A percentile compares a stretch with the other conserved stretches of the same genome.
Conservation (phyloP, 148 eudicot genomes). For the Cornus controversa region DNA sequence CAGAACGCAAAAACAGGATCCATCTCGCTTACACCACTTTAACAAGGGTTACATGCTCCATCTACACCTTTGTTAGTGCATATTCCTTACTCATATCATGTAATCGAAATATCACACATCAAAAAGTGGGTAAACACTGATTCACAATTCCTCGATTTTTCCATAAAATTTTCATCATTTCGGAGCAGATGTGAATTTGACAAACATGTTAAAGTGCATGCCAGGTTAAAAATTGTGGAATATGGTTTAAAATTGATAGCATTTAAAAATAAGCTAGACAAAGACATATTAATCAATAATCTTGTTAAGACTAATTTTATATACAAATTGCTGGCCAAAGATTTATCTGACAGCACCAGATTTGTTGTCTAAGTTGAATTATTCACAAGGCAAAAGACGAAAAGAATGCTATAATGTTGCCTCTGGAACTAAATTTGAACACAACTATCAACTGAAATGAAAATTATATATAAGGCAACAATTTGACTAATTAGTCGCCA, state of each 20-base stretch:
- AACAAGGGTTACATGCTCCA: neutral
- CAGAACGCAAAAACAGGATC: neutral
- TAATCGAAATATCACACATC: neutral
- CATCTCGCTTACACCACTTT: conserved; percentile 2
- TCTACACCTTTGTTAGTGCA: neutral
- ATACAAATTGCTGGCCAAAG: neutral
- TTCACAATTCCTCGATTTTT: neutral
- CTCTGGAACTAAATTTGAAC: neutral
- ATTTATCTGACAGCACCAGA: too few species aligned
- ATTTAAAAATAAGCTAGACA: neutral
- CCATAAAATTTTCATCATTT: neutral
- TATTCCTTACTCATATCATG: neutral
- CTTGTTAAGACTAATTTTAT: neutral
- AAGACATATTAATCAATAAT: neutral
- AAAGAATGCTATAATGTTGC: neutral
- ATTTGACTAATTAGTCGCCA: too few species aligned
- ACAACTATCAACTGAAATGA: neutral
- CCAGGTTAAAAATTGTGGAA: neutral
- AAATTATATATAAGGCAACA: too few species aligned
- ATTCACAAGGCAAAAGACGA: too few species aligned
- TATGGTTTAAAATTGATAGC: neutral
- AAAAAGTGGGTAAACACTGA: neutral
- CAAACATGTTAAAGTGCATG: neutral
- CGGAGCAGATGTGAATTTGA: neutral
- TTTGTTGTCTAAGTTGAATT: too few species aligned